Evolutionary conservation across 345 rosid genomes (phyloP).

Genomic region (Cardiospermum halicacabum): DNA sequence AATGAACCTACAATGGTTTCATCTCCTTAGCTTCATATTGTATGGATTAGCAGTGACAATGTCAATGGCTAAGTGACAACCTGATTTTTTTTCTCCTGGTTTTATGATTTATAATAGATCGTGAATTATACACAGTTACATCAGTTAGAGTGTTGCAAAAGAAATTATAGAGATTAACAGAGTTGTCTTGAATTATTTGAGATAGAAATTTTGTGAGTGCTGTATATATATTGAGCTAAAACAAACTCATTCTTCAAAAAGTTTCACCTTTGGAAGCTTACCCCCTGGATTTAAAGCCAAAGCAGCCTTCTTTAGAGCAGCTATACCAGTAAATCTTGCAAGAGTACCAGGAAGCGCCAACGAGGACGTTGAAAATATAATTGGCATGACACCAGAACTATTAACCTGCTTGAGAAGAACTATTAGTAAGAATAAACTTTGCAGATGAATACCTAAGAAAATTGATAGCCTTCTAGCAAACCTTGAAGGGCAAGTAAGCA

Average conservation of each 20-base stretch:
- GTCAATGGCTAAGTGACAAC: neutral
- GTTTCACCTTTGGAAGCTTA: constrained; percentile 23
- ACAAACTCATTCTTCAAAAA: constrained; percentile 15
- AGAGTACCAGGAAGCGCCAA: constrained; percentile 92
- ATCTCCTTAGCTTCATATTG: neutral
- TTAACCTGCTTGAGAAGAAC: constrained; percentile 49
- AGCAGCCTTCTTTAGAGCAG: constrained; percentile 81
- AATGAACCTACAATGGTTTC: constrained; percentile 65
- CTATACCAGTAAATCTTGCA: constrained; percentile 84
- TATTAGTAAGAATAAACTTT: neutral
- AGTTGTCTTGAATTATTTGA: neutral
- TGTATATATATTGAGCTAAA: neutral
- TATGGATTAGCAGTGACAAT: neutral
- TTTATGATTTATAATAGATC: neutral
- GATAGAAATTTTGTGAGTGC: neutral
- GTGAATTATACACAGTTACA: neutral
- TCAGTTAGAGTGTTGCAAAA: neutral
- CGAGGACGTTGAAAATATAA: constrained; percentile 93
- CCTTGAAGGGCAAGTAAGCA: constrained; percentile 97
- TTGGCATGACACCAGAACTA: constrained; percentile 98
- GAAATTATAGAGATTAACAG: neutral
- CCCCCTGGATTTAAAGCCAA: constrained; percentile 89
- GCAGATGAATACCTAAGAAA: neutral
- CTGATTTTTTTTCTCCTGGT: neutral
- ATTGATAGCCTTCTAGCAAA: constrained; percentile 10